Evolutionary conservation across 177 flowering plant genomes (phyloP).

Genomic region (Tripterygium wilfordii): DNA sequence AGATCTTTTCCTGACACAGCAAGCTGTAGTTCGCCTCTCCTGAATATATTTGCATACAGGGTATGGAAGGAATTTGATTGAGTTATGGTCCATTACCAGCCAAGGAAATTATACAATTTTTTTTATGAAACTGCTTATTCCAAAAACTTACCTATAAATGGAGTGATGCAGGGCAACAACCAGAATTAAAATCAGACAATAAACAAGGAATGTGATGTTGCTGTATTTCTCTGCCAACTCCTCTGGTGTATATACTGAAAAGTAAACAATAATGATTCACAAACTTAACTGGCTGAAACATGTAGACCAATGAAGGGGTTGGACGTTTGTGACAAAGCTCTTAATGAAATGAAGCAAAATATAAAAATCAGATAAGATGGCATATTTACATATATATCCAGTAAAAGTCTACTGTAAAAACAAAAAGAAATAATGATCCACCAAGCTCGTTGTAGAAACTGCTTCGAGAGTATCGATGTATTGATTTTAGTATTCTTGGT

Average conservation of each 20-base stretch:
- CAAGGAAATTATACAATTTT: too few relatives aligned
- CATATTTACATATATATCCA: too few relatives aligned
- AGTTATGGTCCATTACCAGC: too few relatives aligned
- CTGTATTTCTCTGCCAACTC: slow-evolving; percentile 92
- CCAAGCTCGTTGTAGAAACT: too few relatives aligned
- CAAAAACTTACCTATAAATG: slow-evolving; percentile 56
- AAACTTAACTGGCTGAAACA: neutral
- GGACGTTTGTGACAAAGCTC: too few relatives aligned
- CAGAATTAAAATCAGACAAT: slow-evolving; percentile 62
- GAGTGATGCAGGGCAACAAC: slow-evolving; percentile 65
- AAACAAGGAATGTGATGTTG: slow-evolving; percentile 72
- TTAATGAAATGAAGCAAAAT: too few relatives aligned
- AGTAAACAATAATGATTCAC: slow-evolving; percentile 1
- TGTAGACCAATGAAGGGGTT: too few relatives aligned
- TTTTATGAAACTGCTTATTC: neutral
- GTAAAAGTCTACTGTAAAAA: too few relatives aligned
- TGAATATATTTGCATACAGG: slow-evolving; percentile 28
- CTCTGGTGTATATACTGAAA: slow-evolving; percentile 90
- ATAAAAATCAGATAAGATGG: too few relatives aligned
- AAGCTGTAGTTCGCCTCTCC: slow-evolving; percentile 76
- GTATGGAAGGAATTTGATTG: neutral
- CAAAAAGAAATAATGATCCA: too few relatives aligned
- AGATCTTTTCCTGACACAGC: slow-evolving; percentile 61
- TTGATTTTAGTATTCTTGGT: too few relatives aligned
- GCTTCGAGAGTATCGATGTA: too few relatives aligned